These are phyloP conservation scores for Cryptococcus depauperatus DNA, from an alignment of 1,284 basidiomycete species.

Conservation along the genomic window DNA sequence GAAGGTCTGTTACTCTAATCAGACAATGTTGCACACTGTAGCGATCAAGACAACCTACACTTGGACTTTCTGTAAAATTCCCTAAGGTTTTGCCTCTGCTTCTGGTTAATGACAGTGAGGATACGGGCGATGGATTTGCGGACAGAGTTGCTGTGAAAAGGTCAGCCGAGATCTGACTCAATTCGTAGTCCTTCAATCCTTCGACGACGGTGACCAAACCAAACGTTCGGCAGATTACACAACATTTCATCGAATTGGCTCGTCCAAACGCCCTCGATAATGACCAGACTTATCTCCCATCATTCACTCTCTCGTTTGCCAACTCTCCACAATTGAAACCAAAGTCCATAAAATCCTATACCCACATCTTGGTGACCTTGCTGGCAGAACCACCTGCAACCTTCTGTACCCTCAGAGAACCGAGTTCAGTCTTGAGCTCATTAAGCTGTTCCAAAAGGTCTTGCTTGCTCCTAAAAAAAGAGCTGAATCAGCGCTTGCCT, in stretches of 20 bases:
- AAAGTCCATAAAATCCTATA: slow-evolving; percentile 17
- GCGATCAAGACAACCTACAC: slow-evolving; percentile 26
- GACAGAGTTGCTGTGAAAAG: slow-evolving; percentile 67
- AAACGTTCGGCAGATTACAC: too few species aligned
- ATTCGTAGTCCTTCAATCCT: too few species aligned
- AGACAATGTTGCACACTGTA: not conserved
- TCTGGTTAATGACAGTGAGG: slow-evolving; percentile 97
- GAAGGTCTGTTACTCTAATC: slow-evolving; percentile 51
- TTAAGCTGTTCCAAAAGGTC: slow-evolving; percentile 91
- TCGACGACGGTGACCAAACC: not conserved
- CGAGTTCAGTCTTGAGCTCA: slow-evolving; percentile 94
- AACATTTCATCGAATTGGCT: not conserved
- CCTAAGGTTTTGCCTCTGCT: slow-evolving; percentile 91
- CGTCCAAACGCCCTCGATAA: too few species aligned
- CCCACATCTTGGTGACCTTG: slow-evolving; percentile 96
- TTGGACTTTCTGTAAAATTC: slow-evolving; percentile 95
- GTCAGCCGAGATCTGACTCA: too few species aligned
- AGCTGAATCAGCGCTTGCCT: slow-evolving; percentile 6
- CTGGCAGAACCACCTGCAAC: slow-evolving; percentile 91
- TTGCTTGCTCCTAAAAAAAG: slow-evolving; percentile 76
- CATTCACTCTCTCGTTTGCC: not conserved
- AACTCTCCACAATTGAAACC: not conserved
- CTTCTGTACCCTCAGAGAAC: slow-evolving; percentile 92
- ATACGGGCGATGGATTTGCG: slow-evolving; percentile 99
- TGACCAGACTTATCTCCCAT: not conserved